Evolutionary conservation across 2,329 filamentous ascomycete genomes (phyloP), one percentile per base, ranked within the genome.

Genomic region (Plectosphaerella sp.): DNA sequence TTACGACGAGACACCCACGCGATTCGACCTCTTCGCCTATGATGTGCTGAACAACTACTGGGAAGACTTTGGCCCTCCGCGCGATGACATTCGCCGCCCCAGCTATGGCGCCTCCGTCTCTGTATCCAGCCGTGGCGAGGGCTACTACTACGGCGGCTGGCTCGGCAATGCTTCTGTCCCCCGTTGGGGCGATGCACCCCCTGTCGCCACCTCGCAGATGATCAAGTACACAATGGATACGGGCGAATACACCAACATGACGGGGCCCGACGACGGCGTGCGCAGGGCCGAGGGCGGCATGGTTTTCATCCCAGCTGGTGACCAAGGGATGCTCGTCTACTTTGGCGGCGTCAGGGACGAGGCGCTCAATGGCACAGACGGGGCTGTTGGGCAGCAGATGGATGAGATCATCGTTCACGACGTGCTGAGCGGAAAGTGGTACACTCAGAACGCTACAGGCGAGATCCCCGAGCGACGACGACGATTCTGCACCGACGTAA

Each of bases 141-240:
- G 77, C 2, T 87, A 79, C 60, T 84, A 85, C 61, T 79, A 82
- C 55, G 84, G 84, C 43, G 84, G 84, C 41, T 87, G 79, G 76
- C 68, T 80, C 52, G 83, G 76, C 58, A 80, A 80, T 56, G 64
- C 65, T 45, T 81, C 80, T 1, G 70, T 74, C 2, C 67, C 75
- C 1, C 72, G 72, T 9, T 86, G 80, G 81, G 58, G 59, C 3
- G 64, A 62, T 15, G 75, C 74, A 2, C 62, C 69, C 8, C 70
- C 72, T 2, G 61, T 76, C 33, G 78, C 78, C 12, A 78, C 76
- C 1, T 73, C 72, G 18, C 73, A 71, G n/a, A 61, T 87, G 45
- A 63, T 86, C 20, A 73, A 71, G 43, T 87, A 83, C 61, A 72
- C 78, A 57, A 82, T 84, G 73, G 75, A 76, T 50, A 58, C 62